A percentile compares a stretch with the other conserved stretches of the same genome.
phyloP scores from a whole-genome alignment of 2,329 filamentous ascomycete genomes.

The Diplodia corticola region DNA sequence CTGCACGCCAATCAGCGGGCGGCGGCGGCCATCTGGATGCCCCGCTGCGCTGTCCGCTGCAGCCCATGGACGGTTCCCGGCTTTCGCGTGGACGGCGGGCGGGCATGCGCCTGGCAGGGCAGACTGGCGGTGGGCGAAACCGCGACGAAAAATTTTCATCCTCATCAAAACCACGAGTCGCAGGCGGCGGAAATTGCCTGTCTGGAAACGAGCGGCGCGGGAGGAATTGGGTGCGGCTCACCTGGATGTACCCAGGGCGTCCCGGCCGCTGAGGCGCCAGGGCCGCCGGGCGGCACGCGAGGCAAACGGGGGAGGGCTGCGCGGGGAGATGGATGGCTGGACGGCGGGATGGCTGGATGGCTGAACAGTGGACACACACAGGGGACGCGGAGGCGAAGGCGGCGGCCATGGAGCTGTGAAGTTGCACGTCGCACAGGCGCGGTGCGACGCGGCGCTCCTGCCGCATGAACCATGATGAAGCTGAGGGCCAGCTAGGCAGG shows the following conservation, averaged over 20 bases:
- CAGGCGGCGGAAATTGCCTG: conserved; percentile 10
- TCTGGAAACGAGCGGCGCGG: neutral
- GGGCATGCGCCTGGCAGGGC: conserved; percentile 11
- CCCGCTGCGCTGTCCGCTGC: neutral
- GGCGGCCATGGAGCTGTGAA: neutral
- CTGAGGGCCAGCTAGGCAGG: no score
- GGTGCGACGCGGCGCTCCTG: conserved; percentile 3
- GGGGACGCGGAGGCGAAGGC: neutral
- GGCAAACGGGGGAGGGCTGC: conserved; percentile 1
- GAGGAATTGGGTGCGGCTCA: conserved; percentile 20
- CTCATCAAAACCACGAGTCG: conserved; percentile 8
- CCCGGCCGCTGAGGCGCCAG: neutral
- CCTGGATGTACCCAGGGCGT: conserved; percentile 1
- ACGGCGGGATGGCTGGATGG: neutral
- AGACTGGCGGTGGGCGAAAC: conserved; percentile 2
- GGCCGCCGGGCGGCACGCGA: neutral
- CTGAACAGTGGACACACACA: neutral
- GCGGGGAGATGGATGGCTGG: neutral
- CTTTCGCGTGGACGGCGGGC: neutral
- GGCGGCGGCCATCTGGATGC: conserved; percentile 6
- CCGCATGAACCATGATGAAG: conserved; percentile 10
- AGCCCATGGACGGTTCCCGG: conserved; percentile 1
- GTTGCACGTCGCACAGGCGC: conserved; percentile 1
- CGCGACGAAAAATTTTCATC: conserved; percentile 10
- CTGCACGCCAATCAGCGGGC: neutral